Evolutionary conservation across 2,329 filamentous ascomycete genomes (phyloP).

Genomic region (Fusarium coicis): DNA sequence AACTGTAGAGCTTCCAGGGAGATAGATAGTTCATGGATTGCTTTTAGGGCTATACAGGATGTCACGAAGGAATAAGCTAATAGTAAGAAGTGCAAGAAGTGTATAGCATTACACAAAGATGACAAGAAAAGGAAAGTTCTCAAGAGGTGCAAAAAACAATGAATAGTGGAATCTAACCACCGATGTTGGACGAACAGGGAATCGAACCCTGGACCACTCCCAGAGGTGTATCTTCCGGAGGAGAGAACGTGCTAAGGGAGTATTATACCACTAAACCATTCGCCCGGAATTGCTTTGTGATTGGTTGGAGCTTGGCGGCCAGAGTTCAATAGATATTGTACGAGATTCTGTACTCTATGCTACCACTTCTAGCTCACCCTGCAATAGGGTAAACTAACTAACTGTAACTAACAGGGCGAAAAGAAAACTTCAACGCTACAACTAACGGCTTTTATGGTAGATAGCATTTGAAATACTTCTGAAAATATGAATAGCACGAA

Average conservation of each 20-base stretch:
- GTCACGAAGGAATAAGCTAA: too few species aligned
- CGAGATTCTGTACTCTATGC: rapidly evolving
- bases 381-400: not conserved
- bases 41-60: too few species aligned
- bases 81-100: too few species aligned
- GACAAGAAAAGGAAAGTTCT: too few species aligned
- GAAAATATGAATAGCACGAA: rapidly evolving
- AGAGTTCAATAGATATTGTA: rapidly evolving
- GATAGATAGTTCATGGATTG: too few species aligned
- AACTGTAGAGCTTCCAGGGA: too few species aligned
- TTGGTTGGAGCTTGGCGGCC: rapidly evolving
- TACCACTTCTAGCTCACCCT: not conserved
- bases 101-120: too few species aligned
- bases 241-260: conserved; percentile 28
- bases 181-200: conserved; percentile 32
- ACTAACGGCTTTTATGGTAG: not conserved
- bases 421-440: not conserved
- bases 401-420: too few species aligned
- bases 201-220: conserved; percentile 39
- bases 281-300: conserved; percentile 8
- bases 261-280: conserved; percentile 40
- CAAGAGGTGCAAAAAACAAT: not conserved
- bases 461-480: not conserved
- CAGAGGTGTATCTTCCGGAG: not conserved
- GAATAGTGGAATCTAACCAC: conserved; percentile 10